These are phyloP conservation scores for Candida smagusa DNA, from an alignment of 1,139 yeast species.

Conservation along the genomic window DNA sequence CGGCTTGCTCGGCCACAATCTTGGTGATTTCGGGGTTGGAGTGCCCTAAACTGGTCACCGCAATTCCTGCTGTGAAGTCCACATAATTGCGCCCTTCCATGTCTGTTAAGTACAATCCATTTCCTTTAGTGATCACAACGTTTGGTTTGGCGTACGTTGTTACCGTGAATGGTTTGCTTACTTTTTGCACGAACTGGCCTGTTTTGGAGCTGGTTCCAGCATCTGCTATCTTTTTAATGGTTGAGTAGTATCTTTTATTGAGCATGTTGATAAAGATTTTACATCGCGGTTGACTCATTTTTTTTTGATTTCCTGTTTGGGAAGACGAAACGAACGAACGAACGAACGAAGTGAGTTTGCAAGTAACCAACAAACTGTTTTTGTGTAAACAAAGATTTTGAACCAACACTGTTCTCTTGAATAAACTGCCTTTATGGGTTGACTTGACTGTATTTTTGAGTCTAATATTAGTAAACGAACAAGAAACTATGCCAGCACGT, in stretches of 20 bases:
- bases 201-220: conserved; percentile 19
- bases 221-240: conserved; percentile 14
- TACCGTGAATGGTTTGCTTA: conserved; percentile 57
- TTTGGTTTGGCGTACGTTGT: conserved; percentile 83
- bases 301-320: conserved; percentile 22
- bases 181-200: conserved; percentile 32
- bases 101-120: conserved; percentile 75
- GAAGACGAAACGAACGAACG: conserved; percentile 6
- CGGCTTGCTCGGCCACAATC: conserved; percentile 68
- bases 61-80: conserved; percentile 94
- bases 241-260: conserved; percentile 7
- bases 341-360: too few species aligned
- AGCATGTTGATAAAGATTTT: conserved; percentile 20
- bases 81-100: conserved; percentile 72
- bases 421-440: too few species aligned
- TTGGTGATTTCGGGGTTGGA: conserved; percentile 69
- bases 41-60: conserved; percentile 95
- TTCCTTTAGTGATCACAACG: conserved; percentile 64
- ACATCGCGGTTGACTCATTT: conserved; percentile 39
- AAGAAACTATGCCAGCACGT: too few species aligned
- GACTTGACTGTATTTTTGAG: too few species aligned
- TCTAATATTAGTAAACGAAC: too few species aligned
- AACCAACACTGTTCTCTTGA: too few species aligned
- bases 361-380: too few species aligned
- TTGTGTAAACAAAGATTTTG: too few species aligned